Evolutionary conservation across 2,329 filamentous ascomycete species (phyloP).

Genomic region (Trichocomaceae sp.): DNA sequence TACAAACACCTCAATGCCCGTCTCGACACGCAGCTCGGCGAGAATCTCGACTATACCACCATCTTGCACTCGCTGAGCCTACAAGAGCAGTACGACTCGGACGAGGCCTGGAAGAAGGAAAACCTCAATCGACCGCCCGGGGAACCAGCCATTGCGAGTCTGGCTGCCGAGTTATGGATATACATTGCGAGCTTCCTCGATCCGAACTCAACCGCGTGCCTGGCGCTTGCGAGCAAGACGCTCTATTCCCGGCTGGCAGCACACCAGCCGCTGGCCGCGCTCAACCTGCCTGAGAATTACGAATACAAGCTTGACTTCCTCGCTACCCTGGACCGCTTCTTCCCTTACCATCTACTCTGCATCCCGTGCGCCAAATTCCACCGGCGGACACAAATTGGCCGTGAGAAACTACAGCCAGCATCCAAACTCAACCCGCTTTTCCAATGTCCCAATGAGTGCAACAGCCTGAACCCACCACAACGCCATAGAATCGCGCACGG

Average conservation of each 20-base stretch:
- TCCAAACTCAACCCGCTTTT: constrained; percentile 52
- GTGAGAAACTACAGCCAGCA: constrained; percentile 49
- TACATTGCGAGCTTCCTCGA: constrained; percentile 37
- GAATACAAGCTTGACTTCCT: constrained; percentile 47
- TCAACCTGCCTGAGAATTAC: constrained; percentile 39
- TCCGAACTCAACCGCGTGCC: constrained; percentile 43
- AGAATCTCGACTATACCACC: constrained; percentile 30
- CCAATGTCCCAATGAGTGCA: constrained; percentile 48
- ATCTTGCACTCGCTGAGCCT: constrained; percentile 32
- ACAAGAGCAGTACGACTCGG: constrained; percentile 22
- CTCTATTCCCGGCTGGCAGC: constrained; percentile 40
- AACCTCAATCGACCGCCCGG: constrained; percentile 25
- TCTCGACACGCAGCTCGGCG: constrained; percentile 32
- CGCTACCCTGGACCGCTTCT: constrained; percentile 42
- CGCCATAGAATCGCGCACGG: constrained; percentile 49
- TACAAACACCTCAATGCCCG: constrained; percentile 24
- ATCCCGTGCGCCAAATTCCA: constrained; percentile 54
- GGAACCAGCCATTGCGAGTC: constrained; percentile 40
- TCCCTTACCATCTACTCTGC: constrained; percentile 54
- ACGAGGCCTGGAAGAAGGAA: constrained; percentile 14
- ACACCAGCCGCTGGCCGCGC: constrained; percentile 26
- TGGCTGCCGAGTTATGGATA: constrained; percentile 44
- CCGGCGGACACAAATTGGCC: constrained; percentile 46
- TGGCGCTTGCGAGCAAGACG: constrained; percentile 45
- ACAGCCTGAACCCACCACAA: constrained; percentile 42